A percentile compares a stretch with the other conserved stretches of the same genome.
Conservation (phyloP, 805 yeast species). For the Candida tibetensis region DNA sequence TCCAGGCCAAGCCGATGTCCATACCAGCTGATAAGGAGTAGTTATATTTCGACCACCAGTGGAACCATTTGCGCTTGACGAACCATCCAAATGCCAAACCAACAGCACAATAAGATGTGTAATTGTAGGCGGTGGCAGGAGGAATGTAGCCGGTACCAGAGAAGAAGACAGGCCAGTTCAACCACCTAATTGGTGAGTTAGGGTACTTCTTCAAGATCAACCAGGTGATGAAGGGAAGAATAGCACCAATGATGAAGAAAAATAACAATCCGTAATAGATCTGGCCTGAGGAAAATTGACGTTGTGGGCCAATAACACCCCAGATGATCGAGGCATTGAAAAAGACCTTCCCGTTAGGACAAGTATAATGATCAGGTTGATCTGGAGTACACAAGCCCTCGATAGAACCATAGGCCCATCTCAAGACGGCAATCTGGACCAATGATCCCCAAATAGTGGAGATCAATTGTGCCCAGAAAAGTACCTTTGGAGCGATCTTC, state of each 20-base stretch:
- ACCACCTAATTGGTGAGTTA: conserved; percentile 24
- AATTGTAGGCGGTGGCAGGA: conserved; percentile 72
- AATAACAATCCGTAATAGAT: conserved; percentile 31
- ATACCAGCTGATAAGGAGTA: conserved; percentile 45
- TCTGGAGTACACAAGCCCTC: conserved; percentile 29
- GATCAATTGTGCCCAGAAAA: conserved; percentile 42
- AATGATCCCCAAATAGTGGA: conserved; percentile 45
- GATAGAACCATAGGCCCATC: conserved; percentile 41
- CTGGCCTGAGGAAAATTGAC: conserved; percentile 15
- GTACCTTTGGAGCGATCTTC: conserved; percentile 39
- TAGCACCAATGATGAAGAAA: conserved; percentile 40
- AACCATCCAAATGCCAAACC: conserved; percentile 37
- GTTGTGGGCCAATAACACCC: conserved; percentile 40
- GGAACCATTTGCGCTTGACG: conserved; percentile 39
- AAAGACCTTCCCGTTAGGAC: conserved; percentile 42
- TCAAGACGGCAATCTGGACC: conserved; percentile 39
- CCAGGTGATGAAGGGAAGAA: conserved; percentile 38
- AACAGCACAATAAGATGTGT: conserved; percentile 48
- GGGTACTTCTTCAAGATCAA: conserved; percentile 42
- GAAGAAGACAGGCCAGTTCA: conserved; percentile 40
- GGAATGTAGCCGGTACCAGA: conserved; percentile 60
- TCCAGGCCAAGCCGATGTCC: conserved; percentile 41
- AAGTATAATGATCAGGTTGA: conserved; percentile 32
- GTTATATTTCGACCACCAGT: conserved; percentile 46
- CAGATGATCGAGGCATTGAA: conserved; percentile 44